Evolutionary conservation across 768 basidiomycete species (phyloP).

Genomic region (Rhodotorula taiwanensis): DNA sequence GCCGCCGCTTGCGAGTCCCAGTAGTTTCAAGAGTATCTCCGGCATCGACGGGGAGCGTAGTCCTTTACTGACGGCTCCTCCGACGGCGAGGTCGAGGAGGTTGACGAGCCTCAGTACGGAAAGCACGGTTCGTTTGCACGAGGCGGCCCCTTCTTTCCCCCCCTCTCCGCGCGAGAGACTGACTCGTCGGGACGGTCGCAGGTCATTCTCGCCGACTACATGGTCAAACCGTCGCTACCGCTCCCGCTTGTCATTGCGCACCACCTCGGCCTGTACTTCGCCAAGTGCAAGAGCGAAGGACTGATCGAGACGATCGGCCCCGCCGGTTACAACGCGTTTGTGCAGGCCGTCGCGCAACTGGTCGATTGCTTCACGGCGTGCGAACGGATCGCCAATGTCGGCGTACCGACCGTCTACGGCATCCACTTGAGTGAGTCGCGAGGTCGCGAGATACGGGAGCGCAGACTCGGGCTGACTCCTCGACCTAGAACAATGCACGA

Average conservation of each 20-base stretch:
- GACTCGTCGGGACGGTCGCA: background rate
- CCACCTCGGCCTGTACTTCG: conserved; percentile 36
- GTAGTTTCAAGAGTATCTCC: no score
- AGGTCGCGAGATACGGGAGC: background rate
- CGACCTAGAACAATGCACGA: conserved; percentile 63
- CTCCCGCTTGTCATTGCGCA: conserved; percentile 66
- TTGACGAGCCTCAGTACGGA: background rate
- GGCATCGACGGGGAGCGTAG: conserved; percentile 24
- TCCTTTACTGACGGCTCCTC: no score
- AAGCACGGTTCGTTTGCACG: background rate
- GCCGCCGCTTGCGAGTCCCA: no score
- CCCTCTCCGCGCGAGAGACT: background rate
- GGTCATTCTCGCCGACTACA: conserved; percentile 21
- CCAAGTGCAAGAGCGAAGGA: conserved; percentile 63
- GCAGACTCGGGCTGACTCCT: background rate
- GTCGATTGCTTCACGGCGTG: conserved; percentile 20
- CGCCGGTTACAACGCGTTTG: conserved; percentile 46
- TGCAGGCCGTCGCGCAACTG: conserved; percentile 3
- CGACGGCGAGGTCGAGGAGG: background rate
- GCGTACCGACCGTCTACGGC: conserved; percentile 45
- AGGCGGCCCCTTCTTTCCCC: background rate
- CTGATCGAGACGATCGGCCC: conserved; percentile 59
- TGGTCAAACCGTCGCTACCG: conserved; percentile 56
- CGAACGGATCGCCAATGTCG: conserved; percentile 11
- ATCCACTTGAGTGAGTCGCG: conserved; percentile 57